Evolutionary conservation across 257 asterid species (phyloP), one percentile per base, ranked within the genome.

Genomic region (Fraxinus cuspidata): DNA sequence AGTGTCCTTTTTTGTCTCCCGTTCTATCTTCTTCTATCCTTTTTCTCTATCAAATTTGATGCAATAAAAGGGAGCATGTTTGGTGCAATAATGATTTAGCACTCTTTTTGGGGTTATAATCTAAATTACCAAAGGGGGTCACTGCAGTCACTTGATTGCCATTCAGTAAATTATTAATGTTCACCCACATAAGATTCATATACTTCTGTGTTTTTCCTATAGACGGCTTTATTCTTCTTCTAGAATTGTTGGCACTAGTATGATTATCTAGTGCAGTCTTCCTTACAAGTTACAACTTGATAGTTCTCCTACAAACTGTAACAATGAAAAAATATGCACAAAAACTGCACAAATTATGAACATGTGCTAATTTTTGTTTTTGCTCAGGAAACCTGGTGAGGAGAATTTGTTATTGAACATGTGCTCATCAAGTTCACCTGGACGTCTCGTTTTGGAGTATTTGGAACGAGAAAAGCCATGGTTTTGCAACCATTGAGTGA

Each of bases 401-500:
- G 88, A 77, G 75, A 72, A 63, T 9, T 63, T 29, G 32, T 63
- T 25, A 10, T 21, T 3, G 68, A 63, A 23, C 68, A 23, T 0
- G 68, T 76, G 87, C 79, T 77, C 90, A 34, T 82, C 84, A 51
- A 74, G 69, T 77, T 84, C 88, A 23, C 82, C 81, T 60, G 87
- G 88, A 68, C n/a, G 0, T 37, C 94, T 87, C 13, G 56, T 79
- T 58, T 86, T 90, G 79, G 92, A 91, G 72, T 91, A 82, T 74
- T 15, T 92, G 77, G 98, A 94, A 81, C 70, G 67, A 16, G 97
- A 91, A 34, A 88, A 47, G 70, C 97, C 97, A 6, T 81, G 82
- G 78, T 63, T 76, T 67, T 96, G 97, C 60, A 82, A 83, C 91
- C 97, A 68, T 79, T 92, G 28, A 23, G 81, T 73, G 91, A 91